A percentile compares a stretch with the other conserved stretches of the same genome.
phyloP scores from a whole-genome alignment of 2,329 filamentous ascomycete species.

The Aspergillus ochraceus region DNA sequence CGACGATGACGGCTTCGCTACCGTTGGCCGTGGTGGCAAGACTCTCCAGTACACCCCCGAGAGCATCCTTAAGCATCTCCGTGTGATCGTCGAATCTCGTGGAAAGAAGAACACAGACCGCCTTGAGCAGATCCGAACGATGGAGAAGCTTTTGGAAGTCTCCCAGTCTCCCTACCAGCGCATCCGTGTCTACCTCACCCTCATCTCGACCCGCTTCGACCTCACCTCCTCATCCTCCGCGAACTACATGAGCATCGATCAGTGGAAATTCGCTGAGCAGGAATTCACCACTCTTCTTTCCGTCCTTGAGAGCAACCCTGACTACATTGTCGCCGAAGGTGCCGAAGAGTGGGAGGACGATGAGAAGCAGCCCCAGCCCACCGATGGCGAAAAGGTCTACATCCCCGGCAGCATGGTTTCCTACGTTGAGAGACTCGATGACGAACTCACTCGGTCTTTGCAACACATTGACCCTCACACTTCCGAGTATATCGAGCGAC shows the following conservation, averaged over 20 bases:
- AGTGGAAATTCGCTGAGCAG: slow-evolving; percentile 93
- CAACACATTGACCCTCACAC: slow-evolving; percentile 98
- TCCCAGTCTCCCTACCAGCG: slow-evolving; percentile 88
- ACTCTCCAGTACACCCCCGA: slow-evolving; percentile 91
- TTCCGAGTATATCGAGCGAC: slow-evolving; percentile 94
- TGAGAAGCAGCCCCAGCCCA: slow-evolving; percentile 80
- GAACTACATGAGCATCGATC: slow-evolving; percentile 87
- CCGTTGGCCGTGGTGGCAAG: slow-evolving; percentile 85
- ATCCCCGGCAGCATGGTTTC: slow-evolving; percentile 94
- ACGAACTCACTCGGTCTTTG: slow-evolving; percentile 94
- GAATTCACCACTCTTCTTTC: slow-evolving; percentile 77
- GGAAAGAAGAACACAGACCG: slow-evolving; percentile 99
- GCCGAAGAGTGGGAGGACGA: slow-evolving; percentile 99
- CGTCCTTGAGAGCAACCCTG: slow-evolving; percentile 74
- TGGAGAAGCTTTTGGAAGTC: slow-evolving; percentile 94
- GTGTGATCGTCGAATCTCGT: slow-evolving; percentile 88
- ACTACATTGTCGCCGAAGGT: slow-evolving; percentile 83
- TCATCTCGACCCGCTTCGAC: slow-evolving; percentile 94
- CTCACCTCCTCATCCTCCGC: slow-evolving; percentile 71
- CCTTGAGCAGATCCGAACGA: slow-evolving; percentile 88
- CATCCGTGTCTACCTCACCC: slow-evolving; percentile 84
- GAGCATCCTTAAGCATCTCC: slow-evolving; percentile 96
- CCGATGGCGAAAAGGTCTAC: slow-evolving; percentile 74
- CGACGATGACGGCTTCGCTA: slow-evolving; percentile 85
- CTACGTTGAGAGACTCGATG: slow-evolving; percentile 90